Conservation (phyloP, 2,329 filamentous ascomycete genomes). For the Trichoderma polysporum region DNA sequence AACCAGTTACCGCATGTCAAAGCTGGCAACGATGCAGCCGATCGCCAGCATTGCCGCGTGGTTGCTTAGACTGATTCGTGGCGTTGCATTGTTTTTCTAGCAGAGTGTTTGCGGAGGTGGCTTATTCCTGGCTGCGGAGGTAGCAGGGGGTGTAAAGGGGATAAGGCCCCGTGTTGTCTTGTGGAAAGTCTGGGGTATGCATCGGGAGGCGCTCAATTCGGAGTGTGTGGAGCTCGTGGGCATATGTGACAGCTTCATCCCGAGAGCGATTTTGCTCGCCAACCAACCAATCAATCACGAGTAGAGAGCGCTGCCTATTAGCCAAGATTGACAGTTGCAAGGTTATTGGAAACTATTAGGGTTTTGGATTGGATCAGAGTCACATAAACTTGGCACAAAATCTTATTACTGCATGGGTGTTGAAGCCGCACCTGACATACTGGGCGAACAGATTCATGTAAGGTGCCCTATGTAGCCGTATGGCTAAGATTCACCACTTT, state of each 20-base stretch:
- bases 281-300: background rate
- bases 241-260: background rate
- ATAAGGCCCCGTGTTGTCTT: background rate
- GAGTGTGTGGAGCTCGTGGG: conserved; percentile 2
- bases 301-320: background rate
- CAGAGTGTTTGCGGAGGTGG: background rate
- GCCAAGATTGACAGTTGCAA: background rate
- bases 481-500: background rate
- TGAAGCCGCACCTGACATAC: conserved; percentile 1
- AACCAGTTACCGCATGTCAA: background rate
- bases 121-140: background rate
- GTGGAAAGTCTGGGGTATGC: conserved; percentile 18
- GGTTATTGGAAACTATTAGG: background rate
- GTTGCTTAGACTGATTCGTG: background rate
- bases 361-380: background rate
- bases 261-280: background rate
- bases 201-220: background rate
- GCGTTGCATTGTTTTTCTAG: background rate
- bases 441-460: background rate
- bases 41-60: conserved; percentile 10
- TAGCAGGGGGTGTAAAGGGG: background rate
- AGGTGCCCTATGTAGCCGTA: background rate
- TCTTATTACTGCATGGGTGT: background rate
- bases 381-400: background rate
- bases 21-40: background rate